Evolutionary conservation across 495 filamentous ascomycete genomes (phyloP).

Genomic region (Penicillium canariense): DNA sequence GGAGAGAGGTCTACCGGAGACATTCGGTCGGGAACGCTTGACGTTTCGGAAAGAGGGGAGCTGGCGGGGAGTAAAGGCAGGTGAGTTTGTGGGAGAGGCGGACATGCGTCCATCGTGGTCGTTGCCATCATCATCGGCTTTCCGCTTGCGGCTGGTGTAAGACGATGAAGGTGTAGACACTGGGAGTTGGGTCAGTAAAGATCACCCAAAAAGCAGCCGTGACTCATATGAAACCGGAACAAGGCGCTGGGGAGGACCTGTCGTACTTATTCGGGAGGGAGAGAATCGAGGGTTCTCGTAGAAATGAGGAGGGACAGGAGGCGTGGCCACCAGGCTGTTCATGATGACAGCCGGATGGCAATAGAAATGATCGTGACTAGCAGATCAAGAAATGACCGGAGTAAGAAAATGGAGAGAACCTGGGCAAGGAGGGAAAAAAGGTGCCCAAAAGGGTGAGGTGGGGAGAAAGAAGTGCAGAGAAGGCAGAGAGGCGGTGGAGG

Average conservation of each 20-base stretch:
- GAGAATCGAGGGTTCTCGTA: constrained; percentile 69
- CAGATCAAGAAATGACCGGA: background rate
- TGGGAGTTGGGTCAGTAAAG: constrained; percentile 31
- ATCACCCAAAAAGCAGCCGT: background rate
- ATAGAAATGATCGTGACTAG: constrained; percentile 9
- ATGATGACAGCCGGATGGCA: constrained; percentile 51
- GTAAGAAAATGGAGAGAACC: constrained; percentile 17
- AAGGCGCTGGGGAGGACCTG: constrained; percentile 6
- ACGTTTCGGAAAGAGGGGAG: constrained; percentile 61
- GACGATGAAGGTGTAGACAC: constrained; percentile 55
- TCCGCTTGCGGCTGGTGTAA: constrained; percentile 71
- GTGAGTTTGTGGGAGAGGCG: constrained; percentile 76
- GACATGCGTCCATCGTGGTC: constrained; percentile 79
- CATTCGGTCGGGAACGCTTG: constrained; percentile 64
- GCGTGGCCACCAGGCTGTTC: constrained; percentile 62
- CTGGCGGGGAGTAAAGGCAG: constrained; percentile 63
- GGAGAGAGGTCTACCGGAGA: constrained; percentile 73
- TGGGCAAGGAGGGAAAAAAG: constrained; percentile 29
- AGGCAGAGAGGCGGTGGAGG: constrained; percentile 43
- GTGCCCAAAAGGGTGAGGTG: constrained; percentile 37
- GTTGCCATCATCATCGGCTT: constrained; percentile 74
- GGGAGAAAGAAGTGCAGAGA: constrained; percentile 40
- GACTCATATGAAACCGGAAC: background rate
- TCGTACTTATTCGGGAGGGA: constrained; percentile 66
- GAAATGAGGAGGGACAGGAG: constrained; percentile 73